phyloP scores from a whole-genome alignment of 2,329 filamentous ascomycete species.

The Sporothrix protearum region DNA sequence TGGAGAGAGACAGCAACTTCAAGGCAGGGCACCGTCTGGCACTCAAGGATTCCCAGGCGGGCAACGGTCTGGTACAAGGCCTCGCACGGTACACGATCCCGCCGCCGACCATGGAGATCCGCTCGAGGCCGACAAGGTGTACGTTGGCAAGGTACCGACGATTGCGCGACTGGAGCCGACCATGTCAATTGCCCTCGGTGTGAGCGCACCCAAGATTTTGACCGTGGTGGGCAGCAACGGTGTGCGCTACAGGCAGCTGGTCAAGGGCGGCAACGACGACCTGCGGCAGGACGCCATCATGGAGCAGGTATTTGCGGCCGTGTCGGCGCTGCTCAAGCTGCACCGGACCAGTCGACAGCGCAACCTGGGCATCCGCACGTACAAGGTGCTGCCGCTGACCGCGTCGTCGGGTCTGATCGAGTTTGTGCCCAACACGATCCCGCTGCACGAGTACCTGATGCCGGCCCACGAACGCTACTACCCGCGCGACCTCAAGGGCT shows the following conservation, averaged over 20 bases:
- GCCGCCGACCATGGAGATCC: constrained; percentile 84
- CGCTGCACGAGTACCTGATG: constrained; percentile 86
- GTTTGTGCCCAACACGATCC: constrained; percentile 90
- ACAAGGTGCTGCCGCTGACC: constrained; percentile 91
- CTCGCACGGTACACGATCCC: constrained; percentile 69
- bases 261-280: constrained; percentile 95
- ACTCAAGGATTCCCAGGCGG: constrained; percentile 57
- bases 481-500: constrained; percentile 75
- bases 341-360: constrained; percentile 85
- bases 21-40: constrained; percentile 63
- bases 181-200: constrained; percentile 82
- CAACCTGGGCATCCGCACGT: constrained; percentile 86
- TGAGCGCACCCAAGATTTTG: constrained; percentile 92
- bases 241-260: constrained; percentile 76
- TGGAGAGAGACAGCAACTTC: constrained; percentile 61
- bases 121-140: constrained; percentile 68
- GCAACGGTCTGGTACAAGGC: constrained; percentile 58
- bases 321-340: constrained; percentile 81
- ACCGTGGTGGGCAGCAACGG: constrained; percentile 78
- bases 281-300: constrained; percentile 96
- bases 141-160: constrained; percentile 65
- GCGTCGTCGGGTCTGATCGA: constrained; percentile 87
- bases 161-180: constrained; percentile 67
- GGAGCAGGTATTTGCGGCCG: constrained; percentile 98
- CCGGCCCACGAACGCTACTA: constrained; percentile 85